Evolutionary conservation across 345 rosid species (phyloP).

Genomic region (Populus pruinosa): DNA sequence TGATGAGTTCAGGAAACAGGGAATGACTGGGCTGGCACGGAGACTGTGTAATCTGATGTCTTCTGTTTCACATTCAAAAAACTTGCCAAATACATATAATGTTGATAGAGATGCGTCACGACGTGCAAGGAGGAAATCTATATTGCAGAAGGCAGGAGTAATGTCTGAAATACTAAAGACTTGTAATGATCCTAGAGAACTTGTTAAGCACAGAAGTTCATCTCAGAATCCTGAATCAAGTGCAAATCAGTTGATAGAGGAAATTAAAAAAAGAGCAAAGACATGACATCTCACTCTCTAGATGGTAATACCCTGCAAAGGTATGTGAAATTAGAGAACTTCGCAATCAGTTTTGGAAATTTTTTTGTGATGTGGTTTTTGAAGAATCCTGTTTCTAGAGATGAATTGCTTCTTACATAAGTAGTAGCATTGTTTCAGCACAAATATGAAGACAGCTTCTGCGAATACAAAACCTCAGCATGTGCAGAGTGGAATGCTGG

Average conservation of each 20-base stretch:
- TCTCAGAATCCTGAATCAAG: conserved; percentile 11
- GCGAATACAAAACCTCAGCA: not conserved
- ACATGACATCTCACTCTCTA: not conserved
- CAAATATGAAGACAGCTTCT: not conserved
- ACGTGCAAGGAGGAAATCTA: conserved; percentile 43
- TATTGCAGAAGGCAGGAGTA: conserved; percentile 68
- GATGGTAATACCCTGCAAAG: not conserved
- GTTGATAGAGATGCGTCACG: conserved; percentile 25
- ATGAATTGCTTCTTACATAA: not conserved
- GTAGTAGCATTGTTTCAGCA: not conserved
- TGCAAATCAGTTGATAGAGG: conserved; percentile 15
- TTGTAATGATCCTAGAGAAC: conserved; percentile 60
- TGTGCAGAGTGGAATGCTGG: not conserved
- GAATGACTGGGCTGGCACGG: conserved; percentile 54
- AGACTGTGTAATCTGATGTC: conserved; percentile 57
- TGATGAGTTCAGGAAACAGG: conserved; percentile 50
- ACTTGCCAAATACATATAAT: conserved; percentile 47
- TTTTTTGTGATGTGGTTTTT: not conserved
- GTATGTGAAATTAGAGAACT: not conserved
- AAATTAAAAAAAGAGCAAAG: conserved; percentile 5
- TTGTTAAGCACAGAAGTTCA: conserved; percentile 15
- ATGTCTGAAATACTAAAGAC: conserved; percentile 62
- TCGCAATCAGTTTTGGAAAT: not conserved
- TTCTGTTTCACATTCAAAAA: conserved; percentile 58
- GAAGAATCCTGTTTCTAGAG: not conserved